A percentile compares a stretch with the other conserved stretches of the same genome.
Evolutionary conservation across 768 basidiomycete genomes (phyloP).

Genomic region (Hericium alpestre): DNA sequence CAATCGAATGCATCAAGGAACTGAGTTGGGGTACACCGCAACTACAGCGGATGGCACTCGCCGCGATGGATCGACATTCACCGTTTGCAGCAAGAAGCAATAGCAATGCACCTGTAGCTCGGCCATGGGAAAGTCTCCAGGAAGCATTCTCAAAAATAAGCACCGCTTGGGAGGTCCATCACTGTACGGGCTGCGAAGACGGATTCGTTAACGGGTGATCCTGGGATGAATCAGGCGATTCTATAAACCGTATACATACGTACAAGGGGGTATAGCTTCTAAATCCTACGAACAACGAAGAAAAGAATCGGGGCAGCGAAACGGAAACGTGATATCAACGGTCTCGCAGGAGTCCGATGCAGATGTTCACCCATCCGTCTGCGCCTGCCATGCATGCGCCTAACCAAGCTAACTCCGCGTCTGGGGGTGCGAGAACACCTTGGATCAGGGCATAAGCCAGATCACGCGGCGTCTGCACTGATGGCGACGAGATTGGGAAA

Average conservation of each 20-base stretch:
- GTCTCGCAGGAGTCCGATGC: constrained; percentile 42
- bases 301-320: not conserved
- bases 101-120: no score
- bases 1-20: no score
- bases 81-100: no score
- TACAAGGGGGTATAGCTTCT: not conserved
- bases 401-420: constrained; percentile 91
- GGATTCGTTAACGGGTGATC: not conserved
- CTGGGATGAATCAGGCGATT: not conserved
- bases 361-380: constrained; percentile 92
- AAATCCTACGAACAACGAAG: not conserved
- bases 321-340: not conserved
- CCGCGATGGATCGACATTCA: no score
- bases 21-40: no score
- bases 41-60: no score
- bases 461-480: constrained; percentile 21
- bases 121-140: no score
- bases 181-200: not conserved
- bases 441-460: constrained; percentile 77
- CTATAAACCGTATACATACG: not conserved
- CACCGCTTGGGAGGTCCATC: not conserved
- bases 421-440: constrained; percentile 72
- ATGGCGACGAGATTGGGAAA: constrained; percentile 40
- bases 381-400: constrained; percentile 84
- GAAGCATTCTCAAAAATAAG: no score